phyloP scores from a whole-genome alignment of 139 green algal genomes.

The Tetraselmis chui region DNA sequence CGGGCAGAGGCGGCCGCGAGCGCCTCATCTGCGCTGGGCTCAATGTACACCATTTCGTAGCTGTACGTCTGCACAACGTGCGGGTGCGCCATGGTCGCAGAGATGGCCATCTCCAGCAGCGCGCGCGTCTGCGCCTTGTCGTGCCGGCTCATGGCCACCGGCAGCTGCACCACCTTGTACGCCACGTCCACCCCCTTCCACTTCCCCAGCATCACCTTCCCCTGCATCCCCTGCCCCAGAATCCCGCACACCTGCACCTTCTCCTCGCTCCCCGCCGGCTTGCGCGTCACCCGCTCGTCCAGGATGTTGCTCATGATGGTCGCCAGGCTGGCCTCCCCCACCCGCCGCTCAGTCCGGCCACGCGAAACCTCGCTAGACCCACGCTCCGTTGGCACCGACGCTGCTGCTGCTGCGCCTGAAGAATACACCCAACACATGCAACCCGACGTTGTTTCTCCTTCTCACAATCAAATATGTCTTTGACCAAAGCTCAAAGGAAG shows the following conservation, averaged over 20 bases:
- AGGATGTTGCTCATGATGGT: neutral
- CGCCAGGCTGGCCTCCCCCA: neutral
- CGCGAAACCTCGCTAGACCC: too few relatives aligned
- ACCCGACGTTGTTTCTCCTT: too few relatives aligned
- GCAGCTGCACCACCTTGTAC: constrained; percentile 31
- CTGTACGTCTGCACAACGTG: constrained; percentile 30
- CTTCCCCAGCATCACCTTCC: constrained; percentile 7
- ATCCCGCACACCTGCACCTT: neutral
- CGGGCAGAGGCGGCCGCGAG: too few relatives aligned
- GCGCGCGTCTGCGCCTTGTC: constrained; percentile 30
- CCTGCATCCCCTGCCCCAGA: neutral
- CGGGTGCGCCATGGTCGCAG: constrained; percentile 14
- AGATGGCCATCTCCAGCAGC: constrained; percentile 29
- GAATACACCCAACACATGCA: neutral
- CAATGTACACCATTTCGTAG: constrained; percentile 14
- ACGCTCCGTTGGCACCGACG: neutral
- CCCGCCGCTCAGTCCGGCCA: neutral
- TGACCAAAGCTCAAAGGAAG: too few relatives aligned
- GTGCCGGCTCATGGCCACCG: constrained; percentile 10
- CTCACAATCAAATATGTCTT: too few relatives aligned
- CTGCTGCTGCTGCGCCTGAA: neutral
- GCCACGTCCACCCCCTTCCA: constrained; percentile 31
- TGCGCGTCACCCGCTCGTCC: neutral
- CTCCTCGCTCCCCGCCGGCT: neutral
- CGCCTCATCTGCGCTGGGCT: too few relatives aligned